These are phyloP conservation scores for Fistulinella cinereoalba DNA, from an alignment of 1,284 basidiomycete species.

Conservation along the genomic window DNA sequence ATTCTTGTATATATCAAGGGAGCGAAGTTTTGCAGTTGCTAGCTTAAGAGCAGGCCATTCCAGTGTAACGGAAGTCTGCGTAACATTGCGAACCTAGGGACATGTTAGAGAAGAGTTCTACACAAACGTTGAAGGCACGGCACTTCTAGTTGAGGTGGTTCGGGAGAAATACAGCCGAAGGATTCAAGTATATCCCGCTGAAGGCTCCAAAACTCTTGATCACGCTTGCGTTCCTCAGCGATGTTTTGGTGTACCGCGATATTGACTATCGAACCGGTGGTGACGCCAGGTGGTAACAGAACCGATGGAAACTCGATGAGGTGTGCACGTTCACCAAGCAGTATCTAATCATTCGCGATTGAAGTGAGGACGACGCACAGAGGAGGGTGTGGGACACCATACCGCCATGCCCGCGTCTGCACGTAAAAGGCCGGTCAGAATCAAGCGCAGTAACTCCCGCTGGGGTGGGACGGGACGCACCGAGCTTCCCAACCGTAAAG, in stretches of 20 bases:
- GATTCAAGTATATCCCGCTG: constrained; percentile 76
- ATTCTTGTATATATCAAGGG: constrained; percentile 89
- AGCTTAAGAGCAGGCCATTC: constrained; percentile 89
- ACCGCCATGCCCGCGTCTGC: constrained; percentile 83
- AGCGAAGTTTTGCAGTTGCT: constrained; percentile 81
- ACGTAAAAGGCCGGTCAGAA: constrained; percentile 8
- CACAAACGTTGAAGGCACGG: not conserved
- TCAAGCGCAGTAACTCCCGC: not conserved
- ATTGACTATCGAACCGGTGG: constrained; percentile 93
- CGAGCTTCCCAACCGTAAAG: constrained; percentile 73
- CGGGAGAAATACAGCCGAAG: constrained; percentile 69
- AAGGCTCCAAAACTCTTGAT: constrained; percentile 77
- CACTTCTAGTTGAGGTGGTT: constrained; percentile 72
- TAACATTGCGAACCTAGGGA: constrained; percentile 80
- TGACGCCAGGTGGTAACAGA: constrained; percentile 84
- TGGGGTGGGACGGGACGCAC: constrained; percentile 35
- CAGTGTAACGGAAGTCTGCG: constrained; percentile 91
- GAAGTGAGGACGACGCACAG: constrained; percentile 4
- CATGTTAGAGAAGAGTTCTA: constrained; percentile 1
- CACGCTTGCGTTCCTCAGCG: constrained; percentile 76
- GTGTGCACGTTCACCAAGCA: constrained; percentile 88
- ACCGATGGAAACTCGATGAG: constrained; percentile 95
- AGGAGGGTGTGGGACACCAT: constrained; percentile 8
- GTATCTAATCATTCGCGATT: constrained; percentile 54
- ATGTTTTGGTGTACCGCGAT: constrained; percentile 86